Base-by-base conservation (phyloP, 1,139 yeast species). In the Yamadazyma sp. region DNA sequence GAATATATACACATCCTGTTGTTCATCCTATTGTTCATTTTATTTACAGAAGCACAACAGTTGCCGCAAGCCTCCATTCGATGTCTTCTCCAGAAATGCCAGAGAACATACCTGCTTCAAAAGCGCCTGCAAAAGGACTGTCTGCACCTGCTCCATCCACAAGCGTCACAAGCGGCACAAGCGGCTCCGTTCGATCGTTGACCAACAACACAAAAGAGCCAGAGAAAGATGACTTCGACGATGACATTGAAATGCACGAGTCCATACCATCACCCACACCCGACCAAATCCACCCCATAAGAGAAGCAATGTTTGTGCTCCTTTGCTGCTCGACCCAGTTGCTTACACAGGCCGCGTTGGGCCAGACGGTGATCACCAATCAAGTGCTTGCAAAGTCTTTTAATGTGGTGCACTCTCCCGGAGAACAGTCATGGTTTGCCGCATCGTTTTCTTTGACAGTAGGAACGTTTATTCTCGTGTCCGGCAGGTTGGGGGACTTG, bases 401-500 rank as follows among this genome's bases (percentile, higher is more conserved):
- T 39, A 56, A 56, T 3, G 71, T 59, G 26, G 56, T 39, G 33
- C 56, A 48, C 37, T 50, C 51, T 3, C 54, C 64, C 1, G 82
- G 82, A 5, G 70, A 68, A 51, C 61, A 67, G 11, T 66, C 79
- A 4, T 81, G 87, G 86, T 76, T 76, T 53, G 62, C 80, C 4
- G 82, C 85, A 0, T 66, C 81, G 0, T 80, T 66, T 48, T 71
- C 82, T 1, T 59, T 80, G 34, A 75, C 85, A 0, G 78, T 75
- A 11, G 86, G 86, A 14, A 76, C 86, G 0, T 76, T 80, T 42
- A 79, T 81, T 41, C 56, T 81, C 21, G 61, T 76, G 3, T 70
- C 81, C 1, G 87, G 87, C 8, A 67, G 82, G 30, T 49, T 80
- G 16, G 87, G 87, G n/a, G 87, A 82, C 52, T 56, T 78, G 46